Evolutionary conservation across 2,329 filamentous ascomycete species (phyloP), one percentile per base, ranked within the genome.

Genomic region (Penicillium sclerotiorum): DNA sequence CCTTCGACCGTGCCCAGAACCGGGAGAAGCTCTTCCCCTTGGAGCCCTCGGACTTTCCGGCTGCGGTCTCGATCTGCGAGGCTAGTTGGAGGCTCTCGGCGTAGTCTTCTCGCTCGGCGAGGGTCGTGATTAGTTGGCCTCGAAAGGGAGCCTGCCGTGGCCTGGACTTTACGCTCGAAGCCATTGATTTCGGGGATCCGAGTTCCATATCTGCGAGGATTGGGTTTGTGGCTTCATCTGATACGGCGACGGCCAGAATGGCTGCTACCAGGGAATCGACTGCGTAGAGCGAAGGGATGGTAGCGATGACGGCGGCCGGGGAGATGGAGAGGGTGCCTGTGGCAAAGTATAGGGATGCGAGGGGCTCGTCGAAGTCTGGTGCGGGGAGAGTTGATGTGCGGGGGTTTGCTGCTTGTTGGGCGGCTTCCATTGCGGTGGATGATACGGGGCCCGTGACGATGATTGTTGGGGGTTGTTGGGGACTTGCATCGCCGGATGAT

Each of bases 201-300:
- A 71, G 51, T 4, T 60, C 52, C 63, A 75, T 73, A 23, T 67
- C 64, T 4, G 65, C 68, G 4, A 77, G 55, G 5, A 73, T 62
- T 0, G 64, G 64, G 21, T 70, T 74, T 1, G 70, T 74, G 11
- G 60, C 56, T 46, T 73, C 64, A 42, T 78, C 75, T 1, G 73
- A 71, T 45, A 75, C 66, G 1, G 74, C 74, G 13, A 77, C 70
- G 2, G 73, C 68, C 15, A 79, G 58, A 7, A 78, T 64, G 4
- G 76, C 71, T 1, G 74, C 71, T 37, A 79, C 61, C 11, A 78
- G 58, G 5, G 74, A 73, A 53, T 79, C 77, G 28, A 79, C 73
- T 7, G 73, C 72, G 50, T 78, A 78, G 23, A 77, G 58, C 6
- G 74, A 77, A 1, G 74, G 73, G 8, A 78, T 71, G 0, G 68